These are phyloP conservation scores for Lentithecium fluviatile DNA, from an alignment of 495 filamentous ascomycete species.

Conservation along the genomic window DNA sequence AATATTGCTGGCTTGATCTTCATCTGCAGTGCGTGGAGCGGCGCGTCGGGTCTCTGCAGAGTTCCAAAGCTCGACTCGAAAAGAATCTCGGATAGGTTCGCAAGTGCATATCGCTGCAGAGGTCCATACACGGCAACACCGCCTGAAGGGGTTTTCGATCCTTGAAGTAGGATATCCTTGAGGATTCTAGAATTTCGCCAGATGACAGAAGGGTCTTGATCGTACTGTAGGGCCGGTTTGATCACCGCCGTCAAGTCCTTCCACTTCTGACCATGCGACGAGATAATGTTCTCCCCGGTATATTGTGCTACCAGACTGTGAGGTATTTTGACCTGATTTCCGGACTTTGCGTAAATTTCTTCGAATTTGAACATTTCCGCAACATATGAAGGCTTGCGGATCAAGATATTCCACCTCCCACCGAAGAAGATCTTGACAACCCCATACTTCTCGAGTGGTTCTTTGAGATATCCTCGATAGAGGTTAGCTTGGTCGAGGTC, in stretches of 20 bases:
- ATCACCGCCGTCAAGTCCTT: constrained; percentile 42
- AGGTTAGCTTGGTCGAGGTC: constrained; percentile 41
- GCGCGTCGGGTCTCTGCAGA: constrained; percentile 7
- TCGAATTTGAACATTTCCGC: constrained; percentile 52
- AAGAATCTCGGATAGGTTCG: constrained; percentile 26
- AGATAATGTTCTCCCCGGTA: constrained; percentile 46
- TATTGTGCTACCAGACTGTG: constrained; percentile 46
- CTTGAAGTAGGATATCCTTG: constrained; percentile 3
- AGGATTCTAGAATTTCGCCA: constrained; percentile 20
- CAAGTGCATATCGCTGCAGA: constrained; percentile 32
- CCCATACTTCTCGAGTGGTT: constrained; percentile 42
- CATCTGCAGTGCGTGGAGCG: constrained; percentile 35
- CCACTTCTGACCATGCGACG: constrained; percentile 41
- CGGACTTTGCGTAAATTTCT: constrained; percentile 47
- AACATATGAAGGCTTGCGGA: constrained; percentile 44
- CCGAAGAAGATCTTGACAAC: constrained; percentile 50
- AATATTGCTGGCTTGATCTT: constrained; percentile 44
- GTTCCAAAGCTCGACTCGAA: constrained; percentile 18
- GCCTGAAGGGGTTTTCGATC: constrained; percentile 8
- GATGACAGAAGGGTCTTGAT: constrained; percentile 9
- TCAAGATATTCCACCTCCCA: constrained; percentile 47
- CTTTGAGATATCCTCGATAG: constrained; percentile 37
- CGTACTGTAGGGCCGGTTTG: constrained; percentile 44
- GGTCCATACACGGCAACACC: constrained; percentile 13
- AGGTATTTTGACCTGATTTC: constrained; percentile 52